Evolutionary conservation across 2,329 filamentous ascomycete species (phyloP), one percentile per base, ranked within the genome.

Genomic region (Coniochaeta hoffmannii): DNA sequence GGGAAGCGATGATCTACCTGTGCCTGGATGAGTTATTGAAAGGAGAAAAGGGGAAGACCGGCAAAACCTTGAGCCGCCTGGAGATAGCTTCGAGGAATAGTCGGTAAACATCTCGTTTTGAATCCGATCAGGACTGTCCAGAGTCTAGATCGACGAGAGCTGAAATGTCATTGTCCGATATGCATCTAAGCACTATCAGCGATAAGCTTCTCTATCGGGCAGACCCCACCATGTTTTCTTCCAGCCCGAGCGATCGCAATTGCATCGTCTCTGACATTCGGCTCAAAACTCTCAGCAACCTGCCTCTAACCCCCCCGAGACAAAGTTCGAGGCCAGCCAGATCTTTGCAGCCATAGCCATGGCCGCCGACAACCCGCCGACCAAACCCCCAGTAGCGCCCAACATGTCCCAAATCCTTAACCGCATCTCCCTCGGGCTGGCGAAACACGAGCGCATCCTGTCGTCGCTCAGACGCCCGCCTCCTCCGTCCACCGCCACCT

Each of bases 361-460:
- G 41, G 8, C 41, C 9, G 14, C 38, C 41, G 14, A 19, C 14
- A 22, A 46, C 4, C 41, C 41, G 6, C 22, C 41, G 2, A 1
- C 22, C 55, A 51, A 57, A 53, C 68, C 71, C 50, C 72, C 73
- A 50, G 32, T 55, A 54, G 70, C 71, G 24, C 61, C 69, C 55
- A 65, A 74, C 62, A 67, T 66, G 64, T 68, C 68, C 60, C 64
- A 69, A 55, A 61, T 74, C 51, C 65, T 71, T 57, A 77, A 77
- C 68, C 68, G 68, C 57, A 71, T 77, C 56, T 69, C 71, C 56
- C 67, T 77, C 53, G 65, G 69, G 60, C 60, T 72, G 36, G 61
- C 73, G 53, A 66, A 68, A 10, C 69, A 68, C 56, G 61, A 68
- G 4, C 64, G 65, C 28, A 62, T 74, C 55, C 65, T 73, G 19